Percentiles rank a stretch among this genome's conserved stretches.
Evolutionary conservation across 371 early-diverging fungal genomes (phyloP).

Genomic region (Paraphysoderma sedebokerense): DNA sequence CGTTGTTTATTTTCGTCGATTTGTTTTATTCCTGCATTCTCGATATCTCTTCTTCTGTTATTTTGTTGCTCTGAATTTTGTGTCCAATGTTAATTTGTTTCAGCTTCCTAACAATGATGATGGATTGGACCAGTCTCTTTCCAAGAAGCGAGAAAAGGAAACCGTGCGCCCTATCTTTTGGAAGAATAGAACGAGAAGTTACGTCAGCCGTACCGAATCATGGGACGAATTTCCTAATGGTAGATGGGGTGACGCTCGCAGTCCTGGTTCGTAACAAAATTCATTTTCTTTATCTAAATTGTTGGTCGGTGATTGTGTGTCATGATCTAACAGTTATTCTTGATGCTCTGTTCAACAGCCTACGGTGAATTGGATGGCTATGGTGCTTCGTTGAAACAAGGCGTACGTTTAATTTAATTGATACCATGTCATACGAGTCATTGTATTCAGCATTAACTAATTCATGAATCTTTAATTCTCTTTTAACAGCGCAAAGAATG

Average conservation of each 20-base stretch:
- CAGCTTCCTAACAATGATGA: background rate
- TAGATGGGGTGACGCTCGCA: conserved; percentile 92
- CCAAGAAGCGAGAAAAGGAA: conserved; percentile 73
- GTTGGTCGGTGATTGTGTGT: background rate
- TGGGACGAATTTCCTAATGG: conserved; percentile 99
- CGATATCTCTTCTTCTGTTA: no score
- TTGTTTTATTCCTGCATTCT: no score
- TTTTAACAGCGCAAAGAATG: conserved; percentile 24
- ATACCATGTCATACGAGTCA: background rate
- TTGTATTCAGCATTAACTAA: no score
- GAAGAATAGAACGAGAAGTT: conserved; percentile 83
- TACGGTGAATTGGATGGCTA: conserved; percentile 89
- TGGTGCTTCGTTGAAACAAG: conserved; percentile 60
- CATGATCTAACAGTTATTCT: background rate
- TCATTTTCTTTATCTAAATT: background rate
- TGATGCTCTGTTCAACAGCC: conserved; percentile 36
- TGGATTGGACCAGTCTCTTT: conserved; percentile 44
- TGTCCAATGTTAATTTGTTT: conserved; percentile 3
- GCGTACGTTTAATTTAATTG: conserved; percentile 10
- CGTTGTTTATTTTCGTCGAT: no score
- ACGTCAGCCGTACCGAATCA: conserved; percentile 77
- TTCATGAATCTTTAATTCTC: background rate
- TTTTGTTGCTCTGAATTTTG: background rate
- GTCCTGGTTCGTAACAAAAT: conserved; percentile 31
- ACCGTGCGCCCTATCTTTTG: conserved; percentile 94